Evolutionary conservation across 73 alveolate species (phyloP).

Genomic region (Effrenium voratum): DNA sequence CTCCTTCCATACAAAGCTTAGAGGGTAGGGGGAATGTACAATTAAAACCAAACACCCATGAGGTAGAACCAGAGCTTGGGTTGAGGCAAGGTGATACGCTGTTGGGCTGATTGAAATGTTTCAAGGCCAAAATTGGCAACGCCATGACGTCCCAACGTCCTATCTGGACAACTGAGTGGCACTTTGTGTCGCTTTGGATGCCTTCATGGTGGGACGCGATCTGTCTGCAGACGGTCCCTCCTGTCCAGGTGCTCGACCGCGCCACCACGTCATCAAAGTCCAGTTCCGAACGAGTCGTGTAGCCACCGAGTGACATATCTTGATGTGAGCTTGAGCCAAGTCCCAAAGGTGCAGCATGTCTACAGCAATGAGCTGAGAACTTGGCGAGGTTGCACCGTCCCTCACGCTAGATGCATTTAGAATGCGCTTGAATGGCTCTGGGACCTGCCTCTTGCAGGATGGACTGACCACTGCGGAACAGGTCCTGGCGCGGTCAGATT

Average conservation of each 20-base stretch:
- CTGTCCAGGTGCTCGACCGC: slow-evolving; percentile 55
- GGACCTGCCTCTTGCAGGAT: slow-evolving; percentile 35
- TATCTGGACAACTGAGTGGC: too few relatives aligned
- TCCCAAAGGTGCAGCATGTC: background rate
- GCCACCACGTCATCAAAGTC: slow-evolving; percentile 31
- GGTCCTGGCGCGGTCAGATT: slow-evolving; percentile 41
- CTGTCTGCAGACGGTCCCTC: background rate
- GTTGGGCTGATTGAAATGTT: too few relatives aligned
- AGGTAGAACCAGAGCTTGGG: too few relatives aligned
- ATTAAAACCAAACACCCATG: too few relatives aligned
- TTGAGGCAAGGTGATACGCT: too few relatives aligned
- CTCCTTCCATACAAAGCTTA: too few relatives aligned
- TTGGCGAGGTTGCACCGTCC: background rate
- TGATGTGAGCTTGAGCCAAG: slow-evolving; percentile 49
- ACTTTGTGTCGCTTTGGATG: slow-evolving; percentile 34
- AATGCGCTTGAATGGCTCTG: too few relatives aligned
- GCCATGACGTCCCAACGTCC: too few relatives aligned
- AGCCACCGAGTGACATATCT: slow-evolving; percentile 41
- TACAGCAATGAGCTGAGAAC: background rate
- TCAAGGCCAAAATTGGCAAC: too few relatives aligned
- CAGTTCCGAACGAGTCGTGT: background rate
- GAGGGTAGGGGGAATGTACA: too few relatives aligned
- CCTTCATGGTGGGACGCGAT: background rate
- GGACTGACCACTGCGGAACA: slow-evolving; percentile 45
- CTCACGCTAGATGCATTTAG: too few relatives aligned